Evolutionary conservation across 306 rosid genomes (phyloP).

Genomic region (Hylodesmum podocarpum): DNA sequence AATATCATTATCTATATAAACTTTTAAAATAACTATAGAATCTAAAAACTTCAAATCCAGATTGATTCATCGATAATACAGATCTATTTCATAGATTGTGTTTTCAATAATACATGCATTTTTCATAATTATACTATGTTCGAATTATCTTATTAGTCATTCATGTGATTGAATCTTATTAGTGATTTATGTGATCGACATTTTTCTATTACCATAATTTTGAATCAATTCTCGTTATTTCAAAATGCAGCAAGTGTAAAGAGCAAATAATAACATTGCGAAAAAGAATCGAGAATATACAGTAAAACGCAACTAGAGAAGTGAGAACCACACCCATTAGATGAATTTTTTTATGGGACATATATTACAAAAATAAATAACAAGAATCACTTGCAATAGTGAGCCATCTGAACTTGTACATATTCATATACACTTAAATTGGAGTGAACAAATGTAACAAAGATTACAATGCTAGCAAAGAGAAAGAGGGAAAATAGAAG

Average conservation of each 20-base stretch:
- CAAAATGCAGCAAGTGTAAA: not conserved
- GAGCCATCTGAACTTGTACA: conserved; percentile 45
- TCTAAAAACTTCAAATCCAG: no score
- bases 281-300: not conserved
- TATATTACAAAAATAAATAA: conserved; percentile 54
- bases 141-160: not conserved
- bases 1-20: no score
- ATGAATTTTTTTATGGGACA: conserved; percentile 42
- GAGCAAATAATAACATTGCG: not conserved
- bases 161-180: not conserved
- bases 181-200: not conserved
- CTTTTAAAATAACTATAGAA: no score
- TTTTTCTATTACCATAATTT: not conserved
- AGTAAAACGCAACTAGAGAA: not conserved
- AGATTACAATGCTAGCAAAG: conserved; percentile 41
- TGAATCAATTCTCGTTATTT: not conserved
- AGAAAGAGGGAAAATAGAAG: not conserved
- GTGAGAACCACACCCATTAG: not conserved
- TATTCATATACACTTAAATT: conserved; percentile 67
- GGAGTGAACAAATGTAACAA: conserved; percentile 42
- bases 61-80: no score
- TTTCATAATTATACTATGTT: no score
- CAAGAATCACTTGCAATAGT: conserved; percentile 46
- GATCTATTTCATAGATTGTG: no score
- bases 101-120: no score